Percentiles rank a stretch among this genome's conserved stretches.
phyloP scores from a whole-genome alignment of 768 basidiomycete genomes.

The Hortiboletus flavorubellus region DNA sequence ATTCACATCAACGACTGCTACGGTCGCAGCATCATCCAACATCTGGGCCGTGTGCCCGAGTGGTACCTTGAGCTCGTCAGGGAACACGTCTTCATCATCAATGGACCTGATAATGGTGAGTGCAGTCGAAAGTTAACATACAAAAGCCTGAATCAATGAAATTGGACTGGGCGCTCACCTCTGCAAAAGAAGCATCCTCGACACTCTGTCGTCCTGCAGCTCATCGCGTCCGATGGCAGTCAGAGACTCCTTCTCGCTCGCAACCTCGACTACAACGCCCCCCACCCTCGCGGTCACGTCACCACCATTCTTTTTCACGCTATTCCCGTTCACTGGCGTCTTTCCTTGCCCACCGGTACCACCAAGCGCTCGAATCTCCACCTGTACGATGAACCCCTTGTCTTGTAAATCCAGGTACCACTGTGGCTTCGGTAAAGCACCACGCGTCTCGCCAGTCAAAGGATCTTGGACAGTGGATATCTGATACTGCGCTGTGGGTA shows the following conservation, averaged over 20 bases:
- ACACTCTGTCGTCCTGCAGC: slow-evolving; percentile 65
- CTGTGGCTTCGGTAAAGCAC: slow-evolving; percentile 57
- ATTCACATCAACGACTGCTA: slow-evolving; percentile 7
- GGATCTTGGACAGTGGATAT: slow-evolving; percentile 78
- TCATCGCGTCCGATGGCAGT: slow-evolving; percentile 72
- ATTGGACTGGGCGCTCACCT: slow-evolving; percentile 41
- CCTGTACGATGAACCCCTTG: slow-evolving; percentile 54
- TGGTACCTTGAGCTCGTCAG: slow-evolving; percentile 57
- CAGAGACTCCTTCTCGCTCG: slow-evolving; percentile 74
- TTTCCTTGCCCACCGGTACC: background rate
- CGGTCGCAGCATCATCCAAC: slow-evolving; percentile 40
- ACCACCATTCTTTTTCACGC: slow-evolving; percentile 7
- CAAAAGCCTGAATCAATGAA: slow-evolving; percentile 2
- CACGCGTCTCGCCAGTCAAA: slow-evolving; percentile 63
- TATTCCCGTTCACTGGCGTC: slow-evolving; percentile 2
- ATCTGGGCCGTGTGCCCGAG: slow-evolving; percentile 60
- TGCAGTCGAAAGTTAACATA: slow-evolving; percentile 1
- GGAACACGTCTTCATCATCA: slow-evolving; percentile 55
- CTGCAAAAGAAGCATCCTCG: slow-evolving; percentile 63
- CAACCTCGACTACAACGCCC: slow-evolving; percentile 42
- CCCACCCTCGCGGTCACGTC: slow-evolving; percentile 31
- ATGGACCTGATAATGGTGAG: slow-evolving; percentile 40
- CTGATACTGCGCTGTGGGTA: slow-evolving; percentile 83
- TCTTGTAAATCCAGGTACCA: slow-evolving; percentile 73
- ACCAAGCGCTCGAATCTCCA: slow-evolving; percentile 52